Evolutionary conservation across 2,329 filamentous ascomycete genomes (phyloP).

Genomic region (Trichoderma sp.): DNA sequence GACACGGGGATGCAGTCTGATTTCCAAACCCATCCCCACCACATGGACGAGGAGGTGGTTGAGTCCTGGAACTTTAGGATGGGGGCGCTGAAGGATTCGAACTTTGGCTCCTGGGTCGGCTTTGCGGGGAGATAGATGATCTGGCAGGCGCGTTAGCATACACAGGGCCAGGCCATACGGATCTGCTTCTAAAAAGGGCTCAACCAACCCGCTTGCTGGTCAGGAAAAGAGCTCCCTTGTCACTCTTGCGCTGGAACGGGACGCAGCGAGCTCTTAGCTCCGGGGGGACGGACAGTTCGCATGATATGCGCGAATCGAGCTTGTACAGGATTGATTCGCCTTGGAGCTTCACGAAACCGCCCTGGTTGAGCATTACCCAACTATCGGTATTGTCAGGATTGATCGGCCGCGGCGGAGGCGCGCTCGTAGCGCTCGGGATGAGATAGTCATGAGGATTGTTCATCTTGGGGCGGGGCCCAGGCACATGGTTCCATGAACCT

Average conservation of each 20-base stretch:
- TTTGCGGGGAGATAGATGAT: conserved; percentile 81
- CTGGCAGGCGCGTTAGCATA: conserved; percentile 30
- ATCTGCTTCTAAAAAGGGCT: not conserved
- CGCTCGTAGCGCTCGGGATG: conserved; percentile 37
- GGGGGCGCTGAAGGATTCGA: conserved; percentile 86
- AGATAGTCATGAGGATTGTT: conserved; percentile 43
- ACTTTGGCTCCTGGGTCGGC: conserved; percentile 55
- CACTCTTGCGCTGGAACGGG: conserved; percentile 67
- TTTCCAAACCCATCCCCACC: conserved; percentile 91
- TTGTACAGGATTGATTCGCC: conserved; percentile 79
- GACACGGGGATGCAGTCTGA: conserved; percentile 75
- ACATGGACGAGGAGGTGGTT: conserved; percentile 74
- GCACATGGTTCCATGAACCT: conserved; percentile 33
- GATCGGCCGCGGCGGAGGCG: conserved; percentile 33
- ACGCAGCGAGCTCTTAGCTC: conserved; percentile 58
- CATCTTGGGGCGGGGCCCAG: conserved; percentile 36
- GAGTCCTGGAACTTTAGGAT: conserved; percentile 85
- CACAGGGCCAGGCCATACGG: not conserved
- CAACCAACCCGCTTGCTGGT: conserved; percentile 76
- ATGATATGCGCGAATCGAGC: conserved; percentile 72
- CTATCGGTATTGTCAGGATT: conserved; percentile 56
- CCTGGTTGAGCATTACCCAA: conserved; percentile 89
- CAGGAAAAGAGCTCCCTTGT: conserved; percentile 71
- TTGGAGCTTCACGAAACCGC: conserved; percentile 77
- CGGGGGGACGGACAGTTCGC: conserved; percentile 70